A percentile compares a stretch with the other conserved stretches of the same genome.
Evolutionary conservation across 1,284 basidiomycete genomes (phyloP).

Genomic region (Ustilago loliicola): DNA sequence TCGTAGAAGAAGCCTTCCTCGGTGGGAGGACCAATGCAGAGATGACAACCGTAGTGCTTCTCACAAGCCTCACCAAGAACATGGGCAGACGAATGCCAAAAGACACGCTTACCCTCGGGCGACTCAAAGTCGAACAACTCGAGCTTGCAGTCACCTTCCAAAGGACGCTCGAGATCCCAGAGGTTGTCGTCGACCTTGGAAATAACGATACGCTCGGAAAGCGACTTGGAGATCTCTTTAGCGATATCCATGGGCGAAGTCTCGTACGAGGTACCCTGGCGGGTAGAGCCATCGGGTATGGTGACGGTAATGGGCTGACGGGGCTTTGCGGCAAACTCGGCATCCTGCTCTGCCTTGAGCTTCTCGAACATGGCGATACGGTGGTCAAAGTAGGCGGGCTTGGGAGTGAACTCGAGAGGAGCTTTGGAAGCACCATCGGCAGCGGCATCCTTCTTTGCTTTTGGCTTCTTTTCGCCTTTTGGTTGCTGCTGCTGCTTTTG

Average conservation of each 20-base stretch:
- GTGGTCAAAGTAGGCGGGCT: conserved; percentile 87
- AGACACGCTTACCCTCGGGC: conserved; percentile 86
- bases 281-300: conserved; percentile 86
- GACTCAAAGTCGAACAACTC: conserved; percentile 94
- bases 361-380: conserved; percentile 91
- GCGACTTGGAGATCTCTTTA: conserved; percentile 85
- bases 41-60: conserved; percentile 95
- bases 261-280: conserved; percentile 90
- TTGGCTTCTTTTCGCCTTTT: conserved; percentile 63
- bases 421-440: conserved; percentile 48
- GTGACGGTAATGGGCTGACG: conserved; percentile 87
- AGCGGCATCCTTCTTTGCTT: conserved; percentile 48
- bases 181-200: conserved; percentile 91
- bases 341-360: conserved; percentile 87
- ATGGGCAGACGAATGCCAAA: conserved; percentile 99
- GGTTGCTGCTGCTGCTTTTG: conserved; percentile 36
- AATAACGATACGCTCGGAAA: conserved; percentile 91
- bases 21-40: conserved; percentile 96
- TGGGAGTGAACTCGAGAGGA: conserved; percentile 78
- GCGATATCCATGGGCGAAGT: conserved; percentile 96
- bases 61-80: conserved; percentile 98
- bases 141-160: conserved; percentile 85
- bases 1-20: conserved; percentile 99
- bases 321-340: conserved; percentile 84
- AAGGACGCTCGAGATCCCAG: conserved; percentile 94